Percentiles rank a stretch among this genome's conserved stretches.
These are phyloP conservation scores for Mortierella sp. DNA, from an alignment of 371 early-diverging fungal genomes.

Conservation along the genomic window DNA sequence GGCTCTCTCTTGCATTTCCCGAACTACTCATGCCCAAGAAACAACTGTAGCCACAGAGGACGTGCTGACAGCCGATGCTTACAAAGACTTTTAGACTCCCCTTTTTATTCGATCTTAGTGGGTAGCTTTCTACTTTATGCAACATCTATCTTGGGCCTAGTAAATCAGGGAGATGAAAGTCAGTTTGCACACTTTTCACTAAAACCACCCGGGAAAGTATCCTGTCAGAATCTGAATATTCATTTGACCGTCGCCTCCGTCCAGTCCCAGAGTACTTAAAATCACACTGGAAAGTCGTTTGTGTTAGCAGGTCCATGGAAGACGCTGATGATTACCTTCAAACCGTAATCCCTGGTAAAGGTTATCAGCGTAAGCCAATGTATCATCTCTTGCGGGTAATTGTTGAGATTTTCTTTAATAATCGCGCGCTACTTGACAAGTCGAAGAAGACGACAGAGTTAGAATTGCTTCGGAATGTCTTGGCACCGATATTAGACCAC, in stretches of 20 bases:
- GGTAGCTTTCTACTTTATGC: too few species aligned
- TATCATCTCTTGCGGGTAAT: not conserved
- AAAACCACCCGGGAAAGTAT: not conserved
- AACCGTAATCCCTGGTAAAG: not conserved
- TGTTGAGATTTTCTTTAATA: not conserved
- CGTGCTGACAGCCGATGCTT: too few species aligned
- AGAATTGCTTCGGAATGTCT: not conserved
- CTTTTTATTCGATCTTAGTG: too few species aligned
- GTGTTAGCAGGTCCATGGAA: not conserved
- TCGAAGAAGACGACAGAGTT: not conserved
- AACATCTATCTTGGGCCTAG: not conserved
- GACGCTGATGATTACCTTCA: not conserved
- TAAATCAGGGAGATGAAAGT: not conserved
- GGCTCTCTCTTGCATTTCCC: too few species aligned
- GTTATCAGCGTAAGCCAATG: not conserved
- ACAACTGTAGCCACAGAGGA: too few species aligned
- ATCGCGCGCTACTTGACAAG: not conserved
- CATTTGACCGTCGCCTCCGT: not conserved
- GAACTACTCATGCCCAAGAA: too few species aligned
- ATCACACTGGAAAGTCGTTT: not conserved
- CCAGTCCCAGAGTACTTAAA: not conserved
- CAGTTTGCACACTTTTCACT: not conserved
- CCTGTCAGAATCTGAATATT: not conserved
- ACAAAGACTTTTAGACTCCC: too few species aligned
- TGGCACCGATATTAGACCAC: not conserved